phyloP scores from a whole-genome alignment of 768 basidiomycete species.

The Strobilomyces dryophilus region DNA sequence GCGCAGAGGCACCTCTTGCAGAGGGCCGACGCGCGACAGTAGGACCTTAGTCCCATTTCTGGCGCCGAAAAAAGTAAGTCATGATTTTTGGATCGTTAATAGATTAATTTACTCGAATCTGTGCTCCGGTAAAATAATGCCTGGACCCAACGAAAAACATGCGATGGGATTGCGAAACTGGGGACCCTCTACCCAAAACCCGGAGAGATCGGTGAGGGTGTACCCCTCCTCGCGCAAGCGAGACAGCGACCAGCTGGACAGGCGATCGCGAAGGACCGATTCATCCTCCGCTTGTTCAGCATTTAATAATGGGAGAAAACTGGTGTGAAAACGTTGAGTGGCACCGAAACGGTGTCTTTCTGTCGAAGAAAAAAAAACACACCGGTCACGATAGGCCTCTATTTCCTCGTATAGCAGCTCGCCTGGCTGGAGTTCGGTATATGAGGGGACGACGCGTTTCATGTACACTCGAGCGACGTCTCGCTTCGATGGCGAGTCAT shows the following conservation, averaged over 20 bases:
- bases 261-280: conserved; percentile 53
- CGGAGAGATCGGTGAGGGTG: conserved; percentile 58
- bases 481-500: conserved; percentile 10
- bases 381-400: conserved; percentile 54
- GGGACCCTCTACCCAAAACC: conserved; percentile 64
- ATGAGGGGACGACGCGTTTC: conserved; percentile 38
- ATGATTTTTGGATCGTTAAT: background rate
- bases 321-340: conserved; percentile 16
- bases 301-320: conserved; percentile 45
- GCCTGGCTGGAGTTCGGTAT: conserved; percentile 29
- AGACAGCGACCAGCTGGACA: conserved; percentile 62
- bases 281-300: conserved; percentile 67
- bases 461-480: conserved; percentile 23
- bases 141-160: conserved; percentile 60
- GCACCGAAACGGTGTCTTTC: background rate
- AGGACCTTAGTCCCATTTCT: conserved; percentile 72
- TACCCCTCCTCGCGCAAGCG: conserved; percentile 69
- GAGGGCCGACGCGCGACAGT: conserved; percentile 59
- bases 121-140: conserved; percentile 57
- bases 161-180: conserved; percentile 66
- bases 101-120: conserved; percentile 58
- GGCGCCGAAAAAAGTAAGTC: background rate
- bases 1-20: conserved; percentile 46
- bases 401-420: conserved; percentile 49
- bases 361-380: conserved; percentile 10